phyloP scores from a whole-genome alignment of 1,139 yeast species.

The Arxiozyma slooffiae region DNA sequence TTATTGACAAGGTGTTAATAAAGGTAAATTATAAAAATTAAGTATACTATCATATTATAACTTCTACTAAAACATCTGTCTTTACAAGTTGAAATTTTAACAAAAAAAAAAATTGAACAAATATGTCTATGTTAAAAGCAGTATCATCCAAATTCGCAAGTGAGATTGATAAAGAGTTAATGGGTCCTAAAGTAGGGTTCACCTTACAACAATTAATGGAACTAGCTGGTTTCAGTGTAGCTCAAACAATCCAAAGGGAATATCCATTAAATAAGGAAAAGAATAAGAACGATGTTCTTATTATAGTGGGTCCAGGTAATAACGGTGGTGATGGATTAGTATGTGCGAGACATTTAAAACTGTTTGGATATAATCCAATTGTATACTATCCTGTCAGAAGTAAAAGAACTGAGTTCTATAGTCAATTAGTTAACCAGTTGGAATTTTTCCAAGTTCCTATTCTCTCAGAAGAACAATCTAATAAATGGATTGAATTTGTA shows the following conservation, averaged over 20 bases:
- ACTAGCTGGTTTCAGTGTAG: constrained; percentile 88
- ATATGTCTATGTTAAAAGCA: not conserved
- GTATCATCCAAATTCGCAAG: constrained; percentile 65
- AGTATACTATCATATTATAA: not conserved
- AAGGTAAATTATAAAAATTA: too few species aligned
- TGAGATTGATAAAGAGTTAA: constrained; percentile 69
- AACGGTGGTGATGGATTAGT: constrained; percentile 96
- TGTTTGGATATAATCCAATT: constrained; percentile 69
- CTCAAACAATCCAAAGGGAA: constrained; percentile 65
- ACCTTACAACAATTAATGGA: constrained; percentile 95
- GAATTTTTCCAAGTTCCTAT: constrained; percentile 28
- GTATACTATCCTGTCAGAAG: constrained; percentile 60
- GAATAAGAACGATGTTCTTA: constrained; percentile 40
- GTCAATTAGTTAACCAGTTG: constrained; percentile 33
- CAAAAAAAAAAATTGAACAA: not conserved
- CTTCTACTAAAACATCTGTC: not conserved
- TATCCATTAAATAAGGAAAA: constrained; percentile 38
- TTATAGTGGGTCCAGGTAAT: constrained; percentile 90
- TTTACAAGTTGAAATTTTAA: not conserved
- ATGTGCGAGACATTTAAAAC: constrained; percentile 79
- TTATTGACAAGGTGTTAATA: too few species aligned
- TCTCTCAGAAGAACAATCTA: constrained; percentile 14
- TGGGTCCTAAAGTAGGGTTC: constrained; percentile 71
- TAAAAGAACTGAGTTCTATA: constrained; percentile 32
- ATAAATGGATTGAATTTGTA: constrained; percentile 21